Evolutionary conservation across 2,329 filamentous ascomycete genomes (phyloP).

Genomic region (Hymenoscyphus salicellus): DNA sequence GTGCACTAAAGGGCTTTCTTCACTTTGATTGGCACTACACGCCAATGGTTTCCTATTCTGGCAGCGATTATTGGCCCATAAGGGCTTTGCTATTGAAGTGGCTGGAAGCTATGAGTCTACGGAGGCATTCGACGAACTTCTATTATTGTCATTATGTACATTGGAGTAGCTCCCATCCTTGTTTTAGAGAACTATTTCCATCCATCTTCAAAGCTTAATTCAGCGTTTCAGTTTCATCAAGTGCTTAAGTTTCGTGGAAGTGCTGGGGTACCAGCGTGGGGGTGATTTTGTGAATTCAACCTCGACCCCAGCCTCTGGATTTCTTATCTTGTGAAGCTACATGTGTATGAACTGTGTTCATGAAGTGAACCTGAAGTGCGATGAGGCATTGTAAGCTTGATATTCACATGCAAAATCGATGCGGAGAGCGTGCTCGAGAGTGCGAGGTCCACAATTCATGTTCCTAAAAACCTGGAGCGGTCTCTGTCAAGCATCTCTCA

Average conservation of each 20-base stretch:
- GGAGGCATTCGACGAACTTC: neutral
- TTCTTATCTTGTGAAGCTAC: no score
- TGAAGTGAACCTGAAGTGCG: neutral
- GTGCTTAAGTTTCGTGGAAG: no score
- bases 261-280: no score
- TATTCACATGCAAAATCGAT: neutral
- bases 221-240: no score
- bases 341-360: no score
- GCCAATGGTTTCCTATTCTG: neutral
- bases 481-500: no score
- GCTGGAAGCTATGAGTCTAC: neutral
- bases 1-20: neutral
- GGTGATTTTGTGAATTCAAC: no score
- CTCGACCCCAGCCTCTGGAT: no score
- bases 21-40: neutral
- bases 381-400: neutral
- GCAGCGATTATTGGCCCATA: neutral
- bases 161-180: neutral
- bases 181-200: neutral
- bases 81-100: neutral
- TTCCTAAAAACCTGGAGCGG: no score
- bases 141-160: neutral
- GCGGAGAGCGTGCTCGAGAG: neutral
- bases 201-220: neutral
- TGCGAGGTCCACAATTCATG: no score